Base-by-base conservation (phyloP, 805 yeast species). In the Suhomyces tanzawaensis region DNA sequence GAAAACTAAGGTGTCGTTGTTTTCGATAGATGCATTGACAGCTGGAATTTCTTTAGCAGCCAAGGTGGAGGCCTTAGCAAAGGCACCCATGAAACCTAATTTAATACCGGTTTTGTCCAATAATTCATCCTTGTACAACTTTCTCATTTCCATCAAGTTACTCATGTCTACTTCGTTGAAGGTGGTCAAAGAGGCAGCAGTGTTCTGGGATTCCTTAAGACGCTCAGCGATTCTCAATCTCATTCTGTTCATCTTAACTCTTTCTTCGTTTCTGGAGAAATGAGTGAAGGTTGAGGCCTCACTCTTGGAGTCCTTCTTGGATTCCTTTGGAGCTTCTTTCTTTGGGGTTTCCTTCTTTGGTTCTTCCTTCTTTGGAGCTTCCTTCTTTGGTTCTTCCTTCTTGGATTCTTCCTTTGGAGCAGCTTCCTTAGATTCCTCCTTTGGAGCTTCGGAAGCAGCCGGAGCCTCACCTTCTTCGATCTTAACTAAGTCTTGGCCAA, bases 211-310 rank as follows among this genome's bases (percentile, higher is more conserved):
- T 76, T 93, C 98, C 87, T 91, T 91, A 62, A 91, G 84, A 72
- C 99, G 87, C 76, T 91, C 98, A 44, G 99, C 96, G 52, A 93
- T 93, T 77, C 99, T 87, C 71, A 87, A 70, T 73, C 99, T 85
- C 98, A 91, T 93, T 76, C 99, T 86, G 82, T 90, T 93, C 98
- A 91, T 91, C 77, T 91, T 91, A 48, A 93, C 95, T 64, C 89
- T 80, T 61, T 82, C 85, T 72, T 93, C 98, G 45, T 71, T 67
- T 74, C 99, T 85, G 42, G 93, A 76, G 59, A 86, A 87, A 36
- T 55, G 48, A 37, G 71, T 66, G 59, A 67, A 67, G 4, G 66
- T 46, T 19, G 57, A 51, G 24, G 76, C 53, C 17, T 40, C 14
- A 28, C 74, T 70, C 30, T 66, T 55, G 28, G 45, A 40, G 25